Evolutionary conservation across 768 basidiomycete species (phyloP).

Genomic region (Xerocomellus intermedius): DNA sequence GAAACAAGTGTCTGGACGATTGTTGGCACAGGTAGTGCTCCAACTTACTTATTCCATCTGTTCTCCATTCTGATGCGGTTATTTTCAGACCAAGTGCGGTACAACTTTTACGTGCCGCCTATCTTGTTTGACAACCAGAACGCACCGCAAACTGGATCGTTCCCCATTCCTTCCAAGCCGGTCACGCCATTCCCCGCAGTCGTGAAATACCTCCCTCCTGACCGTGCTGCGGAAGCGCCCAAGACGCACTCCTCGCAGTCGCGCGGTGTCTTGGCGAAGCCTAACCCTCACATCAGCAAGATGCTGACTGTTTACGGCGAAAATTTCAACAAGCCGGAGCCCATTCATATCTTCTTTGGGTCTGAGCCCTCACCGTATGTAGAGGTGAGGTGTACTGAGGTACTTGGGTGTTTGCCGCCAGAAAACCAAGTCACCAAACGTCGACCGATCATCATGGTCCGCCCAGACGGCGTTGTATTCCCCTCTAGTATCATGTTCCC

Average conservation of each 20-base stretch:
- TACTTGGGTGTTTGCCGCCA: constrained; percentile 77
- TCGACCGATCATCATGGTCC: constrained; percentile 77
- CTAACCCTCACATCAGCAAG: constrained; percentile 73
- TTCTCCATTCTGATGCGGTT: constrained; percentile 17
- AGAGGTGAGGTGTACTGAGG: constrained; percentile 85
- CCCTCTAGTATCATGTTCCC: constrained; percentile 82
- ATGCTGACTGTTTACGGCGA: constrained; percentile 88
- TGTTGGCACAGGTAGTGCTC: constrained; percentile 72
- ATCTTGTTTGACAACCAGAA: constrained; percentile 79
- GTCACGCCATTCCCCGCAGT: constrained; percentile 85
- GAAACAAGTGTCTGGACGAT: constrained; percentile 96
- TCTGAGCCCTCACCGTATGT: constrained; percentile 84
- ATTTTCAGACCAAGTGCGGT: constrained; percentile 77
- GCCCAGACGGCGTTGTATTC: constrained; percentile 84
- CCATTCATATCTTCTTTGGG: constrained; percentile 83
- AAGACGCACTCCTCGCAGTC: constrained; percentile 67
- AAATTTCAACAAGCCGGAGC: constrained; percentile 82
- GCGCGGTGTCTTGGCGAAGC: constrained; percentile 69
- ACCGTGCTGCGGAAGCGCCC: constrained; percentile 80
- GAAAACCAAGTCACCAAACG: constrained; percentile 66
- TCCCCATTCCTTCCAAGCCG: constrained; percentile 77
- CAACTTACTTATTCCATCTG: constrained; percentile 2
- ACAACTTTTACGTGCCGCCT: constrained; percentile 91
- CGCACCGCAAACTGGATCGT: constrained; percentile 66
- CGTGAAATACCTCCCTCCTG: constrained; percentile 88